These are phyloP conservation scores for Pyronema domesticum DNA, from an alignment of 495 filamentous ascomycete genomes.

Conservation along the genomic window DNA sequence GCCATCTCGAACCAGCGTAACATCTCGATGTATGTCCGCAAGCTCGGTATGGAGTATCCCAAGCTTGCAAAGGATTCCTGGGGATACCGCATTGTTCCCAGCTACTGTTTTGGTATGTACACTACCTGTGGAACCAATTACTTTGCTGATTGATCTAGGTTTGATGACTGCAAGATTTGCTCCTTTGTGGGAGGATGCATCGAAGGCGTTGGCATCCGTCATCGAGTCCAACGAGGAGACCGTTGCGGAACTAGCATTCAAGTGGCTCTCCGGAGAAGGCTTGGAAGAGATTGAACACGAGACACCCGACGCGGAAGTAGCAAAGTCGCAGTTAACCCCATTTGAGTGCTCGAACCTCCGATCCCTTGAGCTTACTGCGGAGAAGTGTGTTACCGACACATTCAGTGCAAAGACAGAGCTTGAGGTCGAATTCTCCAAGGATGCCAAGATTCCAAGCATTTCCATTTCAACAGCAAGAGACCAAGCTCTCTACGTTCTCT, in stretches of 20 bases:
- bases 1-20: slow-evolving; percentile 55
- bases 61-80: slow-evolving; percentile 37
- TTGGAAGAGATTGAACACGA: neutral
- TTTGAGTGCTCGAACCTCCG: slow-evolving; percentile 69
- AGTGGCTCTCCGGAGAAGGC: slow-evolving; percentile 40
- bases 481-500: slow-evolving; percentile 65
- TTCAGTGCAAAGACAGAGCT: slow-evolving; percentile 32
- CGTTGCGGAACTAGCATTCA: slow-evolving; percentile 54
- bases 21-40: slow-evolving; percentile 69
- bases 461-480: slow-evolving; percentile 35
- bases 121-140: neutral
- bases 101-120: slow-evolving; percentile 59
- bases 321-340: slow-evolving; percentile 31
- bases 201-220: slow-evolving; percentile 54
- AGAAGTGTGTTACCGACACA: slow-evolving; percentile 27
- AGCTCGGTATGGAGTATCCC: slow-evolving; percentile 45
- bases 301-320: neutral
- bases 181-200: slow-evolving; percentile 70
- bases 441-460: slow-evolving; percentile 26
- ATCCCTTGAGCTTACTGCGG: slow-evolving; percentile 34
- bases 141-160: slow-evolving; percentile 5
- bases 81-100: slow-evolving; percentile 53
- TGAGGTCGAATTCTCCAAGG: slow-evolving; percentile 31
- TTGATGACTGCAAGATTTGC: slow-evolving; percentile 65
- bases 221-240: slow-evolving; percentile 55